Evolutionary conservation across 768 basidiomycete genomes (phyloP).

Genomic region (Collybia sp.): DNA sequence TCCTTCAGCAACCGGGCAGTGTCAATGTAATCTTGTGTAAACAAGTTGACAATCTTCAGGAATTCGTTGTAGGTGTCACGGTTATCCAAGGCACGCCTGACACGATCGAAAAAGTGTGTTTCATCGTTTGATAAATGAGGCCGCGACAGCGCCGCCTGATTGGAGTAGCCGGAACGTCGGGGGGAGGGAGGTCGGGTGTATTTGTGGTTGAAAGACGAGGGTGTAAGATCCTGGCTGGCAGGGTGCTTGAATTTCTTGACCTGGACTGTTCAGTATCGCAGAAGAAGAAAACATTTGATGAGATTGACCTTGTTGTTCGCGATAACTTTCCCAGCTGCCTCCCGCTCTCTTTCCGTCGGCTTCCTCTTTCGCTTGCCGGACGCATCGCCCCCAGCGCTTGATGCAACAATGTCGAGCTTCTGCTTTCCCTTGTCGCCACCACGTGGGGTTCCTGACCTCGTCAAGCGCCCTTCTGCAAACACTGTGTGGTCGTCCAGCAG

Average conservation of each 20-base stretch:
- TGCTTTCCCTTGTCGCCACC: constrained; percentile 38
- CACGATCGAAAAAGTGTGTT: constrained; percentile 87
- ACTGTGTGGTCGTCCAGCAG: constrained; percentile 37
- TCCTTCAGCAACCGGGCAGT: constrained; percentile 79
- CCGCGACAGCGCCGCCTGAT: constrained; percentile 17
- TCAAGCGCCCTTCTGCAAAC: constrained; percentile 16
- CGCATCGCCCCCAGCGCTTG: constrained; percentile 17
- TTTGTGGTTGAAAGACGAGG: constrained; percentile 31
- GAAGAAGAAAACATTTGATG: constrained; percentile 8
- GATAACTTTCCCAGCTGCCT: constrained; percentile 28
- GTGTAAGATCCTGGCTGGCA: constrained; percentile 31
- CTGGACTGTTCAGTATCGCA: constrained; percentile 2
- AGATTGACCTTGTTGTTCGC: constrained; percentile 34
- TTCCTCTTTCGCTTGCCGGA: constrained; percentile 69
- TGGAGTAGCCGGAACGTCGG: constrained; percentile 22
- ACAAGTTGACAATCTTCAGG: constrained; percentile 90
- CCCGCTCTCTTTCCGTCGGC: constrained; percentile 42
- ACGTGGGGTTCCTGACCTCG: constrained; percentile 28
- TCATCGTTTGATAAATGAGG: constrained; percentile 36
- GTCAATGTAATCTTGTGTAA: constrained; percentile 92
- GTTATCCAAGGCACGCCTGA: constrained; percentile 67
- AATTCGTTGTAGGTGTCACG: constrained; percentile 90
- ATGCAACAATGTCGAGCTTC: constrained; percentile 37
- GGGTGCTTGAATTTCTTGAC: constrained; percentile 34
- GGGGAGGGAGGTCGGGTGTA: constrained; percentile 30